Base-by-base conservation (phyloP, 805 yeast genomes). In the Candida saitoana region DNA sequence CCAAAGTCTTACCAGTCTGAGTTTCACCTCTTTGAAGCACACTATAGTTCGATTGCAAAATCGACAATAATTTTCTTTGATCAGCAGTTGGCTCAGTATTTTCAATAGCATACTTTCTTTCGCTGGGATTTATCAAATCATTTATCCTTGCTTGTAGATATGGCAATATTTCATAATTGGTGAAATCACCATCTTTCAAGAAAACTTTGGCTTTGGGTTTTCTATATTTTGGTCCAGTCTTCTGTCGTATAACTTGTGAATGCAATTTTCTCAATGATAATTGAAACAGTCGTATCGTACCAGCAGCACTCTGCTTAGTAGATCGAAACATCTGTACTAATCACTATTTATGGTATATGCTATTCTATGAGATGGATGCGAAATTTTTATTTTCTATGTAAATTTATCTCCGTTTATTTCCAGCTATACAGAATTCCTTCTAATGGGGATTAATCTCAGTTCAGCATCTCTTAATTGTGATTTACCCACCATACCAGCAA, bases 381-480 rank as follows among this genome's bases (percentile, higher is more conserved):
- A 32, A 32, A 32, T 32, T 32, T 16, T 32, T n/a, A n/a, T n/a
- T n/a, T n/a, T n/a, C n/a, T n/a, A n/a, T n/a, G n/a, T n/a, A n/a
- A n/a, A n/a, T n/a, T n/a, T n/a, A n/a, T n/a, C n/a, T n/a, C n/a
- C n/a, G n/a, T n/a, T n/a, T n/a, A n/a, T n/a, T n/a, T n/a, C n/a
- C n/a, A 14, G 18, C 38, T 58, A 82, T 37, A 80, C 69, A 43
- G 90, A 82, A 54, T 86, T 84, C 50, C 93, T 71, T 60, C 95
- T 73, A 39, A 73, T 51, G 12, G 57, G 48, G 38, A 36, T 29
- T 29, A 31, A 39, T 40, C 48, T 63, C 55, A 52, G 65, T 50
- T 49, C 54, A 16, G 33, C 49, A 18, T 34, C 27, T 18, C 40
- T 43, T 1, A 44, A 29, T 17, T 39, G 45, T 5, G 42, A 34